phyloP scores from a whole-genome alignment of 352 stramenopile species.

The Elongisporangium senticosum region DNA sequence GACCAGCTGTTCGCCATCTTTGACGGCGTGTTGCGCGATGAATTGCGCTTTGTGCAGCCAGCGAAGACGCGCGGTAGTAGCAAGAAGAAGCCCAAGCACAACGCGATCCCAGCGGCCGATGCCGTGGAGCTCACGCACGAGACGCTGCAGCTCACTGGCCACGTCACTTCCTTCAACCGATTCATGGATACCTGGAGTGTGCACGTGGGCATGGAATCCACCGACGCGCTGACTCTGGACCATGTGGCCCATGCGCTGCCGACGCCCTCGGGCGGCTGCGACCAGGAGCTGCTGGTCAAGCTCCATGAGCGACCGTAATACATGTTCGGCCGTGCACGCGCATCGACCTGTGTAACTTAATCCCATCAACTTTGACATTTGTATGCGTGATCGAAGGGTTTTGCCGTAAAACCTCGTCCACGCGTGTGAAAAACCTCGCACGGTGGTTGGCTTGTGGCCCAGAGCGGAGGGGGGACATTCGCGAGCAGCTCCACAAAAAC shows the following conservation, averaged over 20 bases:
- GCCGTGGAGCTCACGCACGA: slow-evolving; percentile 40
- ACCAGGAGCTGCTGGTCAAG: slow-evolving; percentile 37
- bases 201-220: slow-evolving; percentile 15
- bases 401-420: slow-evolving; percentile 1
- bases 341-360: slow-evolving; percentile 1
- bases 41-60: slow-evolving; percentile 12
- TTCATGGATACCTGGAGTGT: slow-evolving; percentile 67
- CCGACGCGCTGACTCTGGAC: slow-evolving; percentile 26
- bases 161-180: slow-evolving; percentile 53
- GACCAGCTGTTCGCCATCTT: slow-evolving; percentile 54
- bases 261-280: not conserved
- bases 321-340: slow-evolving; percentile 1
- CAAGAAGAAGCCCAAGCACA: slow-evolving; percentile 1
- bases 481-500: slow-evolving; percentile 3
- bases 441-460: slow-evolving; percentile 7
- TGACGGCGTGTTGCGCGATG: slow-evolving; percentile 32
- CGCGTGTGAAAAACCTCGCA: slow-evolving; percentile 1
- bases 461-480: not conserved
- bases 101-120: not conserved
- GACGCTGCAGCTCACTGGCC: slow-evolving; percentile 29
- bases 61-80: slow-evolving; percentile 5
- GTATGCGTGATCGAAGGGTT: not conserved
- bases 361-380: not conserved
- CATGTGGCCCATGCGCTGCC: slow-evolving; percentile 13
- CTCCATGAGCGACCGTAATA: slow-evolving; percentile 21